Base-by-base conservation (phyloP, 2,329 filamentous ascomycete species). In the Beauveria rudraprayagi region DNA sequence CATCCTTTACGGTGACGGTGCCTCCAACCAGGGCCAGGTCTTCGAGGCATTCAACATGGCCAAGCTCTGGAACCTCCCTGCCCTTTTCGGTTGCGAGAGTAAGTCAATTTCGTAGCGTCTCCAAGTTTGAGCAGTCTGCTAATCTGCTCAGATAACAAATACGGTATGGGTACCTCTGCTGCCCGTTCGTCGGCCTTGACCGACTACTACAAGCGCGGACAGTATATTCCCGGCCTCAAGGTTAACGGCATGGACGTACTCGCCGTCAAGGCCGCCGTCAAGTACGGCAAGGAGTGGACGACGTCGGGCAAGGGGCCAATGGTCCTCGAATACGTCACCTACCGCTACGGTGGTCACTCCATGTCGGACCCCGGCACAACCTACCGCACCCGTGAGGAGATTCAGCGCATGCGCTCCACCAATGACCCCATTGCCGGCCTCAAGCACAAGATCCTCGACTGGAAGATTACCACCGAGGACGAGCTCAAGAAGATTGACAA, bases 21-120 rank as follows among this genome's bases (percentile, higher is more conserved):
- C 94, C 67, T 91, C 89, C 83, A 99, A 99, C 84, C 94, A 99
- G 83, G 94, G 94, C 67, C 94, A 99, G 80, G 94, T 99, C 70
- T 99, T 99, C 72, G 94, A 99, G 84, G 92, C 94, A 65, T 99
- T 95, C 86, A 99, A 99, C 88, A 99, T 99, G 94, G 94, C 94
- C 66, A 97, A 97, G 85, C 87, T 99, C 68, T 99, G 94, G 94
- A 92, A 94, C 70, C 83, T 99, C 53, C 94, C 94, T 60, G 86
- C 92, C 68, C 89, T 99, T 68, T 99, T 99, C 74, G 92, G 91
- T 69, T 99, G 94, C 78, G 94, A 99, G 83, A 99, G 92, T 96
- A 81, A 76, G 91, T 85, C 48, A 26, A 26, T 61, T 9, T 40
- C 28, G 28, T 22, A 5, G 10, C 10, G 17, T 24, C 17, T 26